A percentile compares a stretch with the other conserved stretches of the same genome.
These are phyloP conservation scores for Amanita subjunquillea DNA, from an alignment of 768 basidiomycete genomes.

Conservation along the genomic window DNA sequence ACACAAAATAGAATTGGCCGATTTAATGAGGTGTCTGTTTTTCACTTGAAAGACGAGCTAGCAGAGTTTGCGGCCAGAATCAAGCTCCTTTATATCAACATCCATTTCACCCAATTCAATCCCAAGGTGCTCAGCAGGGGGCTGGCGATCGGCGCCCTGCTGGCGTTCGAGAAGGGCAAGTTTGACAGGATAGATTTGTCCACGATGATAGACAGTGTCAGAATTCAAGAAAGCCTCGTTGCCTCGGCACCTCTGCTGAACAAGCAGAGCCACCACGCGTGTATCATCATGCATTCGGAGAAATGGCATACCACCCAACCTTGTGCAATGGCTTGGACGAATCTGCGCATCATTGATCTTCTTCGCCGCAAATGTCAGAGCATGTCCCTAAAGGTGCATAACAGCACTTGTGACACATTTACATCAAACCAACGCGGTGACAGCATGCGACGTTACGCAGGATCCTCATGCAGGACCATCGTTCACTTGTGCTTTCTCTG, in stretches of 20 bases:
- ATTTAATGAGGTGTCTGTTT: slow-evolving; percentile 33
- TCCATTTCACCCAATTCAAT: slow-evolving; percentile 32
- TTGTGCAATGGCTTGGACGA: slow-evolving; percentile 20
- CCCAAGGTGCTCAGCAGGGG: slow-evolving; percentile 28
- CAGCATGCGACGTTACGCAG: slow-evolving; percentile 18
- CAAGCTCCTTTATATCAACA: slow-evolving; percentile 23
- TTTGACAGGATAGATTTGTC: slow-evolving; percentile 31
- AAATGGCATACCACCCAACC: slow-evolving; percentile 23
- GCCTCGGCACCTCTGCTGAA: slow-evolving; percentile 29
- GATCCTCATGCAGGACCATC: slow-evolving; percentile 17
- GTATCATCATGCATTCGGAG: slow-evolving; percentile 28
- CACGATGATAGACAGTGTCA: slow-evolving; percentile 22
- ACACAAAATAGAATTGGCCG: slow-evolving; percentile 21
- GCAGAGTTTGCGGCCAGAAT: slow-evolving; percentile 26
- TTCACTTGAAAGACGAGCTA: slow-evolving; percentile 30
- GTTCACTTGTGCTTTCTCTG: slow-evolving; percentile 23
- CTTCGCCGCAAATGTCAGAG: slow-evolving; percentile 21
- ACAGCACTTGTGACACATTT: not conserved
- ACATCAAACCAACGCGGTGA: not conserved
- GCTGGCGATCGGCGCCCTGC: slow-evolving; percentile 27
- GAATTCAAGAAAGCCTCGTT: slow-evolving; percentile 19
- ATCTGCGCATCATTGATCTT: slow-evolving; percentile 22
- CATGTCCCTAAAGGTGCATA: slow-evolving; percentile 3
- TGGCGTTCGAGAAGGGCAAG: slow-evolving; percentile 22
- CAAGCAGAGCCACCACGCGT: slow-evolving; percentile 20